Evolutionary conservation across 1,284 basidiomycete genomes (phyloP).

Genomic region (Termitomyces sp.): DNA sequence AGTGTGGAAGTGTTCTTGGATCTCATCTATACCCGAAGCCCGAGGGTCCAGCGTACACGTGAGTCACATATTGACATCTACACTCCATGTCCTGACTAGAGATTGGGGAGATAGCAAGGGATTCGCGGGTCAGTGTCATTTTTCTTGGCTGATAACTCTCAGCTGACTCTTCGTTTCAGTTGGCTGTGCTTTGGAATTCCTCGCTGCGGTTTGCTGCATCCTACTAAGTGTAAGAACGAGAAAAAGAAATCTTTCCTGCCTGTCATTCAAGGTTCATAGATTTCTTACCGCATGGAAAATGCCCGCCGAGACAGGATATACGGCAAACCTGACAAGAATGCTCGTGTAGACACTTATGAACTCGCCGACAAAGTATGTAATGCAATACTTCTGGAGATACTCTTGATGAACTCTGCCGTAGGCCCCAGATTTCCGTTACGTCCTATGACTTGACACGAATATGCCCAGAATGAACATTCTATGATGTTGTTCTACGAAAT

Average conservation of each 20-base stretch:
- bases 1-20: constrained; percentile 67
- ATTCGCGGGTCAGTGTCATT: constrained; percentile 45
- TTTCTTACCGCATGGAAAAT: constrained; percentile 63
- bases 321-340: constrained; percentile 46
- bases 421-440: constrained; percentile 48
- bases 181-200: constrained; percentile 51
- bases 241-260: background rate
- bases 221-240: constrained; percentile 44
- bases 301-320: constrained; percentile 47
- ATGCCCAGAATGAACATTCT: background rate
- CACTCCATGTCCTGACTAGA: background rate
- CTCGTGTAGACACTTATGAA: constrained; percentile 58
- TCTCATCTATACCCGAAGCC: constrained; percentile 65
- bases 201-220: constrained; percentile 49
- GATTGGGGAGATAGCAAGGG: constrained; percentile 43
- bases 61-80: constrained; percentile 16
- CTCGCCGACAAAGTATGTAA: constrained; percentile 58
- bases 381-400: background rate
- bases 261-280: constrained; percentile 28
- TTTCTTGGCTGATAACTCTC: constrained; percentile 2
- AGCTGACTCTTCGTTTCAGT: constrained; percentile 30
- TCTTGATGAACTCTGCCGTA: constrained; percentile 16
- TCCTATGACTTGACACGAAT: constrained; percentile 28
- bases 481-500: background rate
- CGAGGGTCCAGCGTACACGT: constrained; percentile 64